phyloP scores from a whole-genome alignment of 192 early-diverging fungal species.

The Mortierella claussenii region DNA sequence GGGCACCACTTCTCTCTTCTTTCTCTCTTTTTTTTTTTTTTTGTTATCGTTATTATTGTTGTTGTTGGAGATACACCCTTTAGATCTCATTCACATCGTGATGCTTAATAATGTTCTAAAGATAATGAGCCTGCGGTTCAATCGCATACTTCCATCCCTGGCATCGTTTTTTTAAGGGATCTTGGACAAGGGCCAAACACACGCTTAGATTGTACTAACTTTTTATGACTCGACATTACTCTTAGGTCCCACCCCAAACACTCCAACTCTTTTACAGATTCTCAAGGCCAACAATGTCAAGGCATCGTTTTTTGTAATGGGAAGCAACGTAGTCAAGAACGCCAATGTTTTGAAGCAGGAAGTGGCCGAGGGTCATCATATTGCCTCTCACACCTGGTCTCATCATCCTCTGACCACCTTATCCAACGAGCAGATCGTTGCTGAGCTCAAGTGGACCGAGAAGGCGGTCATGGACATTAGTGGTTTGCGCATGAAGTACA shows the following conservation, averaged over 20 bases:
- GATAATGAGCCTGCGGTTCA: no score
- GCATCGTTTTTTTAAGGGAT: no score
- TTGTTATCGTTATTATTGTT: no score
- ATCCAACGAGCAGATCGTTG: conserved; percentile 66
- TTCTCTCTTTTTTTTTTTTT: neutral
- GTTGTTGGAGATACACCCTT: no score
- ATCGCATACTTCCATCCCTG: no score
- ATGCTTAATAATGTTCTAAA: no score
- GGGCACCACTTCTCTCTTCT: neutral
- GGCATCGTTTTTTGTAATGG: conserved; percentile 65
- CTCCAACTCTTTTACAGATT: conserved; percentile 45
- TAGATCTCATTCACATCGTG: no score
- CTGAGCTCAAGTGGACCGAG: conserved; percentile 69
- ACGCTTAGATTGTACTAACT: no score
- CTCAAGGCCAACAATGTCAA: conserved; percentile 56
- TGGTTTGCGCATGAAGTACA: conserved; percentile 59
- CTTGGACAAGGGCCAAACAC: no score
- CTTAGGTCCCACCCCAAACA: conserved; percentile 57
- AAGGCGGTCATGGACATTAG: conserved; percentile 54
- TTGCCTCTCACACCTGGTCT: conserved; percentile 64
- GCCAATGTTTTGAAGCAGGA: conserved; percentile 53
- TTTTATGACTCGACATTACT: neutral
- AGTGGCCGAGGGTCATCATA: conserved; percentile 53
- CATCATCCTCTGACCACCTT: conserved; percentile 63
- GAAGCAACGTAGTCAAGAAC: conserved; percentile 54